These are phyloP conservation scores for Trametes pubescens DNA, from an alignment of 1,284 basidiomycete species.

Conservation along the genomic window DNA sequence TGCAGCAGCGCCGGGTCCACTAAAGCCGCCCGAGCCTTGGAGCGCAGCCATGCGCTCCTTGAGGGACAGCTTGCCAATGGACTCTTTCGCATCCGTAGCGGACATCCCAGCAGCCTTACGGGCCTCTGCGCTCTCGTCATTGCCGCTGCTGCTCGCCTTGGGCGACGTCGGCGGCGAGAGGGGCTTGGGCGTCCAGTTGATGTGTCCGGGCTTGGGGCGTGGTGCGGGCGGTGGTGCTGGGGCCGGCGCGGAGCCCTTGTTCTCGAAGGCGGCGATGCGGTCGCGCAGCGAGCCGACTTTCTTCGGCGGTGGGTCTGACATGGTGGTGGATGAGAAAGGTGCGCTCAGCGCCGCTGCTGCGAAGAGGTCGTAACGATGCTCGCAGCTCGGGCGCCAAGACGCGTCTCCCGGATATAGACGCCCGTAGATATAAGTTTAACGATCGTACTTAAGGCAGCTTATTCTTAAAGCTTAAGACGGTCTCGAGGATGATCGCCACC, in stretches of 20 bases:
- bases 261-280: conserved; percentile 86
- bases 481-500: too few relatives aligned
- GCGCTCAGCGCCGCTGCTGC: conserved; percentile 16
- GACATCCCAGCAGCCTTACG: conserved; percentile 64
- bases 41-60: conserved; percentile 94
- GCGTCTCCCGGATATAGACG: too few relatives aligned
- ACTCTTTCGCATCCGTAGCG: conserved; percentile 84
- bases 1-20: conserved; percentile 53
- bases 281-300: conserved; percentile 82
- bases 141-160: conserved; percentile 18
- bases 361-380: conserved; percentile 16
- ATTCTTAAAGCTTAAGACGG: too few relatives aligned
- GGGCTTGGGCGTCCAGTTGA: conserved; percentile 72
- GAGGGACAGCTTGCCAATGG: conserved; percentile 79
- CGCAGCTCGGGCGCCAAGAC: not conserved
- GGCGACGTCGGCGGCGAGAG: conserved; percentile 62
- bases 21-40: conserved; percentile 81
- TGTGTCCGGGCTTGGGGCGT: conserved; percentile 74
- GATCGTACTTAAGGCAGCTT: too few relatives aligned
- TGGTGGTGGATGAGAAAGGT: conserved; percentile 32
- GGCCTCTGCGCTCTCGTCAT: conserved; percentile 36
- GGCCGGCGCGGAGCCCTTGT: conserved; percentile 53
- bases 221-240: conserved; percentile 59
- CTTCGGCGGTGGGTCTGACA: conserved; percentile 59
- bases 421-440: too few relatives aligned